Percentiles rank a stretch among this genome's conserved stretches.
Conservation (phyloP, 1,284 basidiomycete genomes). For the Sporisorium scitamineum region DNA sequence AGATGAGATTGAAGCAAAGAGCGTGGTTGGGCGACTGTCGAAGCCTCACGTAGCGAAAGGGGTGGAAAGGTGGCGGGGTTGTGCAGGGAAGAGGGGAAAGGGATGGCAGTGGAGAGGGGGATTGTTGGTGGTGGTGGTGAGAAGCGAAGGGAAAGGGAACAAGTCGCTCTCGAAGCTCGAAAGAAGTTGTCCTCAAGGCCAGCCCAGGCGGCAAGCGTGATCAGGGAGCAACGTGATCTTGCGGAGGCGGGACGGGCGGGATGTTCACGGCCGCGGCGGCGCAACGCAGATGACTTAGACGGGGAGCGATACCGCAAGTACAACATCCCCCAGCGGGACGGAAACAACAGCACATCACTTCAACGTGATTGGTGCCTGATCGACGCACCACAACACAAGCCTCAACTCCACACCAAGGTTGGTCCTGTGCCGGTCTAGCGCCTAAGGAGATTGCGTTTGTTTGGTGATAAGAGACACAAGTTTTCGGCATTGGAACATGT, state of each 20-base stretch:
- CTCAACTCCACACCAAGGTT: neutral
- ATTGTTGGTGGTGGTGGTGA: conserved; percentile 1
- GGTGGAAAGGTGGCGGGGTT: neutral
- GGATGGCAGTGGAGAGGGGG: conserved; percentile 1
- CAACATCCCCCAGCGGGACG: neutral
- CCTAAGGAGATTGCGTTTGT: neutral
- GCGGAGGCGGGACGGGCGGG: neutral
- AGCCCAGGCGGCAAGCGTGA: neutral
- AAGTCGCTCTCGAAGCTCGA: neutral
- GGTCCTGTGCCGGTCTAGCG: neutral
- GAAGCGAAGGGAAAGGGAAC: neutral
- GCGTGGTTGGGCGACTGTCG: neutral
- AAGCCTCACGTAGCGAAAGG: neutral
- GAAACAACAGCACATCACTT: neutral
- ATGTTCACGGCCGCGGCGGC: neutral
- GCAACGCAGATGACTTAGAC: neutral
- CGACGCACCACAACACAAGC: conserved; percentile 18
- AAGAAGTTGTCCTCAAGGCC: neutral
- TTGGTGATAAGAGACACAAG: neutral
- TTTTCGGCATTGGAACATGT: conserved; percentile 36
- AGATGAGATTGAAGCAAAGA: conserved; percentile 11
- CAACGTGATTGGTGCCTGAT: conserved; percentile 20
- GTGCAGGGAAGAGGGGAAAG: neutral
- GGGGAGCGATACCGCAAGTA: neutral
- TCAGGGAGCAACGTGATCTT: neutral